Evolutionary conservation across 805 yeast genomes (phyloP).

Genomic region (Ogataea siamensis): DNA sequence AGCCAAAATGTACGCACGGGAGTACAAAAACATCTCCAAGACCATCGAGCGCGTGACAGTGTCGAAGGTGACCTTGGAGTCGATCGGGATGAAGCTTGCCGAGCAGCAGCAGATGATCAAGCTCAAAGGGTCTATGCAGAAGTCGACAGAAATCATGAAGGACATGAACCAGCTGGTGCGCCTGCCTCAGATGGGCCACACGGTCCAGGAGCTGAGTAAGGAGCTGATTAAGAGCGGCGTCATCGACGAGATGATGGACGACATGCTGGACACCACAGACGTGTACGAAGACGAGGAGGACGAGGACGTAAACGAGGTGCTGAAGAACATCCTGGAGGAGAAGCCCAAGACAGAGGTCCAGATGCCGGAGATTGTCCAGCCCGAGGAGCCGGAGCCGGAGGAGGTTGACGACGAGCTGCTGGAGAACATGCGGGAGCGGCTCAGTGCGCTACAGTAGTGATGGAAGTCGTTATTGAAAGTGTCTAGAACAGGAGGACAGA

Average conservation of each 20-base stretch:
- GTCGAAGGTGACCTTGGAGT: constrained; percentile 82
- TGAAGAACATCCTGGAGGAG: constrained; percentile 44
- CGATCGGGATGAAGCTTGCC: constrained; percentile 83
- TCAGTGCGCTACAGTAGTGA: constrained; percentile 74
- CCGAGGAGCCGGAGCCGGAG: constrained; percentile 30
- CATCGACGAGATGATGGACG: constrained; percentile 94
- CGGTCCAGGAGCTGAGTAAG: constrained; percentile 82
- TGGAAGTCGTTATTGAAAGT: not conserved
- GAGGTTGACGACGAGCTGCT: constrained; percentile 75
- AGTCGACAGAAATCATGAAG: constrained; percentile 78
- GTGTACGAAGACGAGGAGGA: constrained; percentile 68
- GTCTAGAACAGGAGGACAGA: constrained; percentile 21
- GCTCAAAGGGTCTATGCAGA: constrained; percentile 75
- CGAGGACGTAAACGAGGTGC: constrained; percentile 61
- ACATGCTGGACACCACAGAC: constrained; percentile 68
- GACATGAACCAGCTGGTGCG: constrained; percentile 79
- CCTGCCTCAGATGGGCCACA: constrained; percentile 74
- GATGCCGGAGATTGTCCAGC: constrained; percentile 20
- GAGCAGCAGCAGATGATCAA: constrained; percentile 88
- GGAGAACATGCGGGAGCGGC: constrained; percentile 84
- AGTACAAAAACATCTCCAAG: constrained; percentile 66
- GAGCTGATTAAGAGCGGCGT: constrained; percentile 86
- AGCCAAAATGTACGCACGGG: constrained; percentile 79
- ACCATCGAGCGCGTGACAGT: constrained; percentile 72
- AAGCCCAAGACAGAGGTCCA: constrained; percentile 30